Conservation (phyloP, 352 stramenopile species). For the Aphanomyces cochlioides region DNA sequence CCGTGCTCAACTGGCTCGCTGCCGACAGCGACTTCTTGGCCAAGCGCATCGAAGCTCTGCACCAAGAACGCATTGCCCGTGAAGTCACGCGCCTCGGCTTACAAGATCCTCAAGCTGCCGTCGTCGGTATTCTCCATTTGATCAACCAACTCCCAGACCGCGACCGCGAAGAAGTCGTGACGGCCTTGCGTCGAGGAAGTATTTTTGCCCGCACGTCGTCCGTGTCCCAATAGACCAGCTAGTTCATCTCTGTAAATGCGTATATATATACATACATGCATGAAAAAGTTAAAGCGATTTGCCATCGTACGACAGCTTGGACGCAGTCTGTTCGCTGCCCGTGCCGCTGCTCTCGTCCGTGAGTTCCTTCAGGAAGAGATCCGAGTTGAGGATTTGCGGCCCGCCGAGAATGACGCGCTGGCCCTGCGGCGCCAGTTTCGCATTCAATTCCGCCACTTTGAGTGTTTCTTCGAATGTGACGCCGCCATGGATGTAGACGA, state of each 20-base stretch:
- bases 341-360: conserved; percentile 41
- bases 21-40: conserved; percentile 78
- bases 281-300: conserved; percentile 19
- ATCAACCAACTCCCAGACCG: conserved; percentile 77
- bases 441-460: conserved; percentile 96
- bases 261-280: too few relatives aligned
- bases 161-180: conserved; percentile 79
- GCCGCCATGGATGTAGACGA: conserved; percentile 98
- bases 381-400: conserved; percentile 96
- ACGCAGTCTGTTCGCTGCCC: not conserved
- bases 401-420: conserved; percentile 93
- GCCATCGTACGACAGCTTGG: conserved; percentile 26
- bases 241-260: too few relatives aligned
- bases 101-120: conserved; percentile 77
- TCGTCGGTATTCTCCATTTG: conserved; percentile 78
- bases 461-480: conserved; percentile 99
- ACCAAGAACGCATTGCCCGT: conserved; percentile 62
- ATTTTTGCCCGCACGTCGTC: conserved; percentile 81
- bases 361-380: conserved; percentile 95
- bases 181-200: conserved; percentile 71
- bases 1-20: conserved; percentile 73
- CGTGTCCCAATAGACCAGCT: conserved; percentile 18
- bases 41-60: conserved; percentile 49
- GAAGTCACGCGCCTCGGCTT: conserved; percentile 75
- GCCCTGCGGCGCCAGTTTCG: conserved; percentile 69